Evolutionary conservation across 208 protist genomes (phyloP), one percentile per base, ranked within the genome.

Genomic region (Blastocrithidia nonstop): DNA sequence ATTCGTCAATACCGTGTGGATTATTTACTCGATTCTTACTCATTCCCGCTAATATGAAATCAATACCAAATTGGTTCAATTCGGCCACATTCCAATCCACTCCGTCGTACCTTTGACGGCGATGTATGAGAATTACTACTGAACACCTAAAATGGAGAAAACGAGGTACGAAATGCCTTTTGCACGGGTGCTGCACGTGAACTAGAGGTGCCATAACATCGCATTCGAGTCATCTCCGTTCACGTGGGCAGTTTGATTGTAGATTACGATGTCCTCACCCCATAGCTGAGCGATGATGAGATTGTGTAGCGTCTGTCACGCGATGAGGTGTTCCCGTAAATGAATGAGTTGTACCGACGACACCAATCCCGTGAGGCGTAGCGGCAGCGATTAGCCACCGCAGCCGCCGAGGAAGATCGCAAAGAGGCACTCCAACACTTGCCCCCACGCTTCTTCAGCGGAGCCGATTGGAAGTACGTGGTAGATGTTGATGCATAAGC

Each of bases 41-140:
- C 29, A n/a, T 35, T 11, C 29, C n/a, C 29, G 29, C 29, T n/a
- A 35, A 35, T n/a, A 35, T n/a, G 29, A 35, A n/a, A 35, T 15
- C 11, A 35, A 15, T 11, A 35, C 29, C 11, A 35, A 11, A n/a
- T 11, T n/a, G n/a, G 29, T n/a, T 15, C 11, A 11, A 35, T 11
- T 35, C 29, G 29, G n/a, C 11, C 29, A n/a, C 29, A n/a, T n/a
- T 35, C 29, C 11, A n/a, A n/a, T n/a, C 29, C 29, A n/a, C 29
- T 35, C 11, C 29, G 29, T 35, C 29, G 29, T 35, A 25, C 50
- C 17, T 65, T 82, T 31, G 41, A 35, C 25, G 63, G 70, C 19
- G 69, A 76, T 33, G 70, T 67, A 46, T 84, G 70, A 70, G 45
- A 57, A 17, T 25, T 44, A 15, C 46, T 79, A 13, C n/a, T 17